Evolutionary conservation across 2,329 filamentous ascomycete species (phyloP), one percentile per base, ranked within the genome.

Genomic region (Aspergillus intermedius): DNA sequence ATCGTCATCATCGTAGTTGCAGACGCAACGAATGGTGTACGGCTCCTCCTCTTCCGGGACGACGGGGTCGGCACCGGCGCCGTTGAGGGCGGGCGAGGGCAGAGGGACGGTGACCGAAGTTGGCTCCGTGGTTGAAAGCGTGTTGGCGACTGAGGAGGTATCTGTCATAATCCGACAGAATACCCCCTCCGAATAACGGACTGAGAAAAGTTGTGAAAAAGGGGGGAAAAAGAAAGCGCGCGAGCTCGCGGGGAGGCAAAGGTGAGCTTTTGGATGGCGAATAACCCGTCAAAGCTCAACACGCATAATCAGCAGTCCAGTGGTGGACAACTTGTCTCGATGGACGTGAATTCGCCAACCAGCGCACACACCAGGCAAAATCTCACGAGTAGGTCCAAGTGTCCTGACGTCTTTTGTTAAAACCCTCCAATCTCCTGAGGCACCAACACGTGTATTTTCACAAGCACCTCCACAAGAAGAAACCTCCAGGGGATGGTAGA

Each of bases 21-120:
- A 98, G 61, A 97, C 95, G 80, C 93, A 98, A 77, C 94, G 95
- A 75, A 97, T 96, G 51, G 88, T 94, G 70, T 94, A 95, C 53
- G 72, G 72, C 53, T 74, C 72, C 55, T 72, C 69, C 52, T 74
- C 72, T 44, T 73, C 72, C 52, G 66, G 63, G 47, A 62, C 60
- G 56, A 64, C 64, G 45, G 64, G 67, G 58, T 73, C 69, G 47
- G 71, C 70, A 45, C 67, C 59, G 50, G 65, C 61, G 53, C 72
- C 70, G 60, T 74, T 72, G 51, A 63, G 63, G 51, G 65, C 57
- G 51, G 72, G 69, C 54, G 71, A 72, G 58, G 65, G 66, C 50
- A 68, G 62, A 61, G 67, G 61, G 55, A 66, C 70, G 69, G 71
- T 64, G 67, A 74, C 71, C 70, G 73, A 65, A 65, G 67, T 69